Evolutionary conservation across 1,139 yeast genomes (phyloP).

Genomic region (Yamadazyma friedrichii): DNA sequence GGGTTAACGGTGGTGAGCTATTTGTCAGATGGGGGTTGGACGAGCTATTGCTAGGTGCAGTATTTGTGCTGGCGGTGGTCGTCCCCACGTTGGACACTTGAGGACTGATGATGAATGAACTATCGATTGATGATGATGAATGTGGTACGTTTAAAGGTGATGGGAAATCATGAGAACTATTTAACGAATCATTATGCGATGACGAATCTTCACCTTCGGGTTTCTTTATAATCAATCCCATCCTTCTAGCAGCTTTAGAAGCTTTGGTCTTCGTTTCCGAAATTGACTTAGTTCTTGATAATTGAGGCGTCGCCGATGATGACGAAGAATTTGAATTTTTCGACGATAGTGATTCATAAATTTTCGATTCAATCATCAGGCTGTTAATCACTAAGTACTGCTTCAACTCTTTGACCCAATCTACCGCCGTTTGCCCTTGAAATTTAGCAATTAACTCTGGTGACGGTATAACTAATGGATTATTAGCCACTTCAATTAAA

Average conservation of each 20-base stretch:
- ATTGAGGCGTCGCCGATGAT: slow-evolving; percentile 17
- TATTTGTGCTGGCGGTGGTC: slow-evolving; percentile 13
- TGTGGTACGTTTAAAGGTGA: slow-evolving; percentile 16
- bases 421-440: slow-evolving; percentile 43
- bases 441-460: slow-evolving; percentile 31
- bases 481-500: slow-evolving; percentile 68
- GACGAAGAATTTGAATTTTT: slow-evolving; percentile 8
- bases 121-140: slow-evolving; percentile 28
- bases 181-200: slow-evolving; percentile 1
- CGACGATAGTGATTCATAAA: slow-evolving; percentile 2
- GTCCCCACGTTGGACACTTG: slow-evolving; percentile 18
- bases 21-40: slow-evolving; percentile 1
- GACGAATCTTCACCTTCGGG: slow-evolving; percentile 22
- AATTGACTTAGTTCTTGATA: slow-evolving; percentile 50
- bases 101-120: slow-evolving; percentile 19
- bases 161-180: slow-evolving; percentile 11
- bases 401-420: slow-evolving; percentile 57
- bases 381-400: slow-evolving; percentile 35
- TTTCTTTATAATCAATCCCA: slow-evolving; percentile 64
- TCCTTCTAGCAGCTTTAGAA: slow-evolving; percentile 56
- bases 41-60: not conserved
- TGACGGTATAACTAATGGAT: slow-evolving; percentile 60
- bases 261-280: slow-evolving; percentile 62
- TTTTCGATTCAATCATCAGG: slow-evolving; percentile 21
- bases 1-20: slow-evolving; percentile 19